Evolutionary conservation across 352 stramenopile species (phyloP).

Genomic region (Phytophthora fragariaefolia): DNA sequence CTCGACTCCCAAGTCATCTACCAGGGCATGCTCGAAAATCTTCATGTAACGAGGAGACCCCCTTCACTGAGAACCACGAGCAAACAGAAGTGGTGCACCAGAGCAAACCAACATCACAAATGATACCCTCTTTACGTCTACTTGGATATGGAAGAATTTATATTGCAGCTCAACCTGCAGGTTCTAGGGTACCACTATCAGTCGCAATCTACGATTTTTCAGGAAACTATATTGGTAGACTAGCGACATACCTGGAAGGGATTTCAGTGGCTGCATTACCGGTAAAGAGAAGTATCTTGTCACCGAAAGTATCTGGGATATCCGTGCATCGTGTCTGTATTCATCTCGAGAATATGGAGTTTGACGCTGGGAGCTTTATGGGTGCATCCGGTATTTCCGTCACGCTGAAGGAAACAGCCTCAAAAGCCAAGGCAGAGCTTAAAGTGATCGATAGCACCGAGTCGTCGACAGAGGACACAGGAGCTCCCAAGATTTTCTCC

Average conservation of each 20-base stretch:
- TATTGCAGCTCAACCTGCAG: conserved; percentile 26
- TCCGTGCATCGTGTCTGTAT: conserved; percentile 30
- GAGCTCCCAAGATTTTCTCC: conserved; percentile 33
- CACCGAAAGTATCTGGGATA: conserved; percentile 16
- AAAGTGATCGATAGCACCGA: conserved; percentile 20
- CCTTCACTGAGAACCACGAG: conserved; percentile 1
- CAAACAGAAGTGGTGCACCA: not conserved
- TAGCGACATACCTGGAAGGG: conserved; percentile 32
- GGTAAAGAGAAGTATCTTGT: conserved; percentile 31
- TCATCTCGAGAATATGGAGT: conserved; percentile 37
- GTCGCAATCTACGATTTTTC: conserved; percentile 47
- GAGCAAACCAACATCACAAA: conserved; percentile 12
- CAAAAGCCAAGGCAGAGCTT: conserved; percentile 13
- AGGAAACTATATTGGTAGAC: conserved; percentile 33
- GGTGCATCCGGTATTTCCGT: conserved; percentile 34
- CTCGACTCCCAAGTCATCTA: conserved; percentile 27
- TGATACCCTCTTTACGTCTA: conserved; percentile 31
- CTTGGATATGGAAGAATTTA: conserved; percentile 42
- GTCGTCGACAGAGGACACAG: not conserved
- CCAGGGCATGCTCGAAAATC: conserved; percentile 5
- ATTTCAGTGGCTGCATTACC: not conserved
- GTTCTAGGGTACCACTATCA: conserved; percentile 23
- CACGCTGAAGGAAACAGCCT: conserved; percentile 39
- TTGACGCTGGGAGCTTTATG: conserved; percentile 23
- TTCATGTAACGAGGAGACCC: conserved; percentile 17